phyloP scores from a whole-genome alignment of 352 stramenopile species.

The Globisporangium acanthophoron region DNA sequence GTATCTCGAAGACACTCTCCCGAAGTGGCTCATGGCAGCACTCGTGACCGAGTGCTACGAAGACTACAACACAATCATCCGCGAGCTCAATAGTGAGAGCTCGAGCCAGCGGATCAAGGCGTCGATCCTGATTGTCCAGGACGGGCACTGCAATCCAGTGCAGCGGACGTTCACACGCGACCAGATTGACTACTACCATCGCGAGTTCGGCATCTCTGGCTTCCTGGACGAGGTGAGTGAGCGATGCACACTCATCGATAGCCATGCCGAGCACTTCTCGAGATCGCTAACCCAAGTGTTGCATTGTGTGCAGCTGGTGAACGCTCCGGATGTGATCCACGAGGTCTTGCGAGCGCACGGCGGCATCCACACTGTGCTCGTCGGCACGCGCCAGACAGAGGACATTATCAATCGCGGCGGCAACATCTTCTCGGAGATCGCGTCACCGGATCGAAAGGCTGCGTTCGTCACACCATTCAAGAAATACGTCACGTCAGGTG shows the following conservation, averaged over 20 bases:
- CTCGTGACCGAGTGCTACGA: constrained; percentile 76
- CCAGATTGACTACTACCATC: constrained; percentile 43
- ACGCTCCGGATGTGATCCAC: constrained; percentile 75
- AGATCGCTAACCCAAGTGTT: not conserved
- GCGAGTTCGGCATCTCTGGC: constrained; percentile 61
- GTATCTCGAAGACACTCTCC: constrained; percentile 80
- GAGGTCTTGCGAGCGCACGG: constrained; percentile 64
- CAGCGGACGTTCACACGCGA: constrained; percentile 53
- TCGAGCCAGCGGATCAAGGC: constrained; percentile 46
- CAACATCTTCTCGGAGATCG: constrained; percentile 58
- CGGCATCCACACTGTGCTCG: constrained; percentile 73
- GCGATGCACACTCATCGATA: not conserved
- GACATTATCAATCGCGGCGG: constrained; percentile 66
- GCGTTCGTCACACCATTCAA: constrained; percentile 82
- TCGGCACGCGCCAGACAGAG: constrained; percentile 69
- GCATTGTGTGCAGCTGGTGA: constrained; percentile 43
- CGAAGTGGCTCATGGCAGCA: constrained; percentile 69
- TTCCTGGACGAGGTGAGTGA: constrained; percentile 70
- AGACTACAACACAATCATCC: constrained; percentile 77
- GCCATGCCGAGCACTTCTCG: not conserved
- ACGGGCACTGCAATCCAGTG: constrained; percentile 38
- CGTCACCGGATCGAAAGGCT: constrained; percentile 49
- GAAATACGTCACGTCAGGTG: constrained; percentile 81
- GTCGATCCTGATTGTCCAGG: constrained; percentile 67
- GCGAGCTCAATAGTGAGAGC: constrained; percentile 47